phyloP scores from a whole-genome alignment of 2,329 filamentous ascomycete genomes.

The Dactylella cylindrospora region DNA sequence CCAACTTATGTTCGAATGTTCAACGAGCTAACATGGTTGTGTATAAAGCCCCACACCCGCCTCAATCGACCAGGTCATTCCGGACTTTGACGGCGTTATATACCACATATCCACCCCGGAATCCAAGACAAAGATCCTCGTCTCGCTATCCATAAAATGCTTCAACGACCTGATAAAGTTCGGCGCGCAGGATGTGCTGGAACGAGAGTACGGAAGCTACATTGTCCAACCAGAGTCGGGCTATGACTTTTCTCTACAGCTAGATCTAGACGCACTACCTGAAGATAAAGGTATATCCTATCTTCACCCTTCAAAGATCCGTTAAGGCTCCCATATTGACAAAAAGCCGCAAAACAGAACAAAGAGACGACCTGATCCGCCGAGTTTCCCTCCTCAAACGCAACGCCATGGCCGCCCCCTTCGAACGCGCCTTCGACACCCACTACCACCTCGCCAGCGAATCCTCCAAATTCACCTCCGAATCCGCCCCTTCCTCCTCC shows the following conservation, averaged over 20 bases:
- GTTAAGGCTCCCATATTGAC: neutral
- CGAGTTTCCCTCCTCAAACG: conserved; percentile 91
- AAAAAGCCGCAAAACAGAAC: conserved; percentile 68
- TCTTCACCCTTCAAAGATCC: too few species aligned
- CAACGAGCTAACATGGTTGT: conserved; percentile 45
- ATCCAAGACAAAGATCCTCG: conserved; percentile 86
- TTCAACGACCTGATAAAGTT: conserved; percentile 89
- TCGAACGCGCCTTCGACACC: conserved; percentile 94
- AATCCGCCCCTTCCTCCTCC: conserved; percentile 92
- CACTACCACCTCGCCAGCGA: conserved; percentile 83
- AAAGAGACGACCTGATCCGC: conserved; percentile 78
- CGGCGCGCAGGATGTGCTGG: conserved; percentile 85
- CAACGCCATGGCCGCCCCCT: conserved; percentile 97
- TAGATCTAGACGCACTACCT: conserved; percentile 86
- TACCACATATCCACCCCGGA: conserved; percentile 98
- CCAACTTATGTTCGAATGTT: neutral
- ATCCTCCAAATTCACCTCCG: conserved; percentile 86
- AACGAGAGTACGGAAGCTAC: conserved; percentile 91
- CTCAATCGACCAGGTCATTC: conserved; percentile 96
- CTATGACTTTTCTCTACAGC: conserved; percentile 90
- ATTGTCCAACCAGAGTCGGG: conserved; percentile 83
- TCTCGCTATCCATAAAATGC: conserved; percentile 94
- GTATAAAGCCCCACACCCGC: conserved; percentile 72
- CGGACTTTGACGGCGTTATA: conserved; percentile 97
- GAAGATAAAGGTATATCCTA: conserved; percentile 70